Base-by-base conservation (phyloP, 2,329 filamentous ascomycete species). In the Aspergillus sp. region DNA sequence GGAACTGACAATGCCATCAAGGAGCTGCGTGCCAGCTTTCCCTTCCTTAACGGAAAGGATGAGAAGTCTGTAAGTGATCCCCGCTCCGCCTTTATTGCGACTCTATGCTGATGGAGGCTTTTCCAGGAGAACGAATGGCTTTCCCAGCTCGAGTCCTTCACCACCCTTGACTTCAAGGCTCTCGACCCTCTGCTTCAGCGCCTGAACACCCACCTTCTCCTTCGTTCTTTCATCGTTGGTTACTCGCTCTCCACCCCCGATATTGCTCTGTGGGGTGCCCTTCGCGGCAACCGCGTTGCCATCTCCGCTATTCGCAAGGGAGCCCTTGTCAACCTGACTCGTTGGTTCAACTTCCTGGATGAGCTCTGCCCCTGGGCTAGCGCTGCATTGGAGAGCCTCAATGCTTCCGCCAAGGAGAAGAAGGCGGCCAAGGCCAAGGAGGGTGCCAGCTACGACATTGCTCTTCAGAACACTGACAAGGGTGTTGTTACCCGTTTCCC, bases 401-500 rank as follows among this genome's bases (percentile, higher is more conserved):
- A 89, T 69, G 85, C 86, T 51, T 85, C 84, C n/a, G 84, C 85
- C 62, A 88, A 86, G 73, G 86, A 86, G 68, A 91, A 90, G 82
- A 86, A 89, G 66, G 82, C 83, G 39, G 86, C 86, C 21, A 85
- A 84, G 65, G 88, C 86, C 71, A 91, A 91, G 75, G 89, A 90
- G 55, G 91, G 91, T 65, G 92, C 86, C 60, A 96, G 88, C 82
- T 98, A 95, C 78, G 92, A 96, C 73, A 90, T 97, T 75, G 90
- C 88, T 2, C 84, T 97, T 39, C 87, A 90, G 70, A 90, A 96
- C 74, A 89, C 90, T 8, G 91, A 94, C 39, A 88, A 94, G 74
- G 92, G 92, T 3, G 92, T 98, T 60, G 91, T 97, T 19, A 96
- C 92, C 21, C 85, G 93, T 70, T 98, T 98, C 80, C 88, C 94